These are phyloP conservation scores for Jaltomata sinuosa DNA, from an alignment of 257 asterid species.

Conservation along the genomic window DNA sequence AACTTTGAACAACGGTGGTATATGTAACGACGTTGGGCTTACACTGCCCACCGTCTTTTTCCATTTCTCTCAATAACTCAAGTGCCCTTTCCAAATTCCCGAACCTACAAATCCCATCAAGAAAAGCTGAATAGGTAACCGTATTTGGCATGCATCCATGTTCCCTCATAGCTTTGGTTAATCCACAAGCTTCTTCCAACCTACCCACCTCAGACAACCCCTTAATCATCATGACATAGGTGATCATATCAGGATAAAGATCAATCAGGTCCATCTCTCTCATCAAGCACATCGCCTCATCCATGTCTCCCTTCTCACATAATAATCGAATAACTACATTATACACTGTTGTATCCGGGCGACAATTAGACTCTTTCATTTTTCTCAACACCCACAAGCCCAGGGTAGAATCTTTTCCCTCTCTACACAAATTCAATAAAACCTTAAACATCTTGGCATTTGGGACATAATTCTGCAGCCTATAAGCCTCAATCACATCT, in stretches of 20 bases:
- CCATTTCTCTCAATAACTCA: constrained; percentile 56
- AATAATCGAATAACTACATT: constrained; percentile 65
- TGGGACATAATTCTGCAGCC: constrained; percentile 24
- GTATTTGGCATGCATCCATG: constrained; percentile 62
- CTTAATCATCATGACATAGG: constrained; percentile 45
- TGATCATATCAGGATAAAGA: constrained; percentile 66
- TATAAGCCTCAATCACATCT: constrained; percentile 48
- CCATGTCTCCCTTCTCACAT: constrained; percentile 36
- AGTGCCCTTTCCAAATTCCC: constrained; percentile 57
- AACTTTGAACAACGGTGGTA: constrained; percentile 54
- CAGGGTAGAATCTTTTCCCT: constrained; percentile 58
- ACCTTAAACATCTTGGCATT: constrained; percentile 60
- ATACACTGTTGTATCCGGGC: constrained; percentile 66
- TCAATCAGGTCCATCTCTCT: constrained; percentile 63
- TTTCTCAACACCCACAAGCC: constrained; percentile 67
- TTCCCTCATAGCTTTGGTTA: constrained; percentile 48
- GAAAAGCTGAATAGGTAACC: constrained; percentile 46
- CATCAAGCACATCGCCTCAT: constrained; percentile 56
- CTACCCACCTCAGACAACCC: constrained; percentile 60
- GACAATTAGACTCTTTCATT: constrained; percentile 60
- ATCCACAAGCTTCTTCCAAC: constrained; percentile 51
- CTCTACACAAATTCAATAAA: constrained; percentile 61
- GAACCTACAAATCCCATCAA: constrained; percentile 60
- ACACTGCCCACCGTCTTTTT: constrained; percentile 35
- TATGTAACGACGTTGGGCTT: constrained; percentile 67